phyloP scores from a whole-genome alignment of 192 early-diverging fungal species.

The Helicostylum pulchrum region DNA sequence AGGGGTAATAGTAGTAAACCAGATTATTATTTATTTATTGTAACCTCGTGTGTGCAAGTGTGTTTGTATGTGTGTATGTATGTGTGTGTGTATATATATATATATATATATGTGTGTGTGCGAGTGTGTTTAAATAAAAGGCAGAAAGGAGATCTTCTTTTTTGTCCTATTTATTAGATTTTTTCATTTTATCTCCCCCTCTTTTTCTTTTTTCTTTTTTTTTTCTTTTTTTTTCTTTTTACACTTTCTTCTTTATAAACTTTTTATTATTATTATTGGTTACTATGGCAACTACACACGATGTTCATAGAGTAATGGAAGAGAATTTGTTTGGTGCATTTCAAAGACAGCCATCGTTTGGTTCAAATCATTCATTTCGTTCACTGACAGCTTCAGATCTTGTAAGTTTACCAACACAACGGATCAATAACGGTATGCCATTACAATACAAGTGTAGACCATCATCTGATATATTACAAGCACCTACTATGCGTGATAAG shows the following conservation, averaged over 20 bases:
- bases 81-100: no score
- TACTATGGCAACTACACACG: conserved; percentile 23
- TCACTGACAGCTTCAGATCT: conserved; percentile 28
- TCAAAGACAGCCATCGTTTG: conserved; percentile 11
- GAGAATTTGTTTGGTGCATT: conserved; percentile 20
- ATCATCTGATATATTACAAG: conserved; percentile 27
- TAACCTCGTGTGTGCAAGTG: no score
- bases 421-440: neutral
- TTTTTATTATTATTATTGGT: conserved; percentile 4
- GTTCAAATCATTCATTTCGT: neutral
- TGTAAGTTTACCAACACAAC: conserved; percentile 13
- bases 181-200: neutral
- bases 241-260: no score
- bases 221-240: conserved; percentile 20
- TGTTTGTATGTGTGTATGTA: no score
- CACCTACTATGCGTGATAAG: conserved; percentile 4
- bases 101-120: neutral
- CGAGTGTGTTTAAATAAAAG: no score
- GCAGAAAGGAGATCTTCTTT: neutral
- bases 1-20: neutral
- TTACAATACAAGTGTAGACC: conserved; percentile 10
- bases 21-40: no score
- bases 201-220: conserved; percentile 14
- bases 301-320: conserved; percentile 27
- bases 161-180: neutral